phyloP scores from a whole-genome alignment of 352 stramenopile genomes.

The Phytophthora nicotianae region DNA sequence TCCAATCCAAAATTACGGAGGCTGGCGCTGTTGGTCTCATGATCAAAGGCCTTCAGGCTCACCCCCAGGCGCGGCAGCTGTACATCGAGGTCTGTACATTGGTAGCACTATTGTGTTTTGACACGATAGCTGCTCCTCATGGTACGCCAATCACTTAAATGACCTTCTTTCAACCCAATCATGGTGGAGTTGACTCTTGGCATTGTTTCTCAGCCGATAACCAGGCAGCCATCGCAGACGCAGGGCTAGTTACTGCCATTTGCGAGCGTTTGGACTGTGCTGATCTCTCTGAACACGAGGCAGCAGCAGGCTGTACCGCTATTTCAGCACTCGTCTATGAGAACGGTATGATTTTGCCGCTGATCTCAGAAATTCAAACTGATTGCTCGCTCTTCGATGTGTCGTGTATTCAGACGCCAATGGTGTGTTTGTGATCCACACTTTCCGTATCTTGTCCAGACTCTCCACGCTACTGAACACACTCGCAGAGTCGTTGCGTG shows the following conservation, averaged over 20 bases:
- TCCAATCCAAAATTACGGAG: constrained; percentile 61
- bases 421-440: background rate
- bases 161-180: background rate
- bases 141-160: background rate
- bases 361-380: background rate
- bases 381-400: background rate
- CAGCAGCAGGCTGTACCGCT: background rate
- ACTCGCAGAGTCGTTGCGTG: background rate
- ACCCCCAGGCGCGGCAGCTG: background rate
- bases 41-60: constrained; percentile 23
- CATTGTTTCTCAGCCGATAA: background rate
- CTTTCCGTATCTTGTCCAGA: background rate
- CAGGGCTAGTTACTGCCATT: background rate
- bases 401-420: background rate
- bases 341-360: background rate
- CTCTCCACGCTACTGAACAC: background rate
- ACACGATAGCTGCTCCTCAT: background rate
- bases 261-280: background rate
- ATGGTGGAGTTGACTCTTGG: background rate
- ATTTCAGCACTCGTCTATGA: background rate
- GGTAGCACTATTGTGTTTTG: background rate
- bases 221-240: background rate
- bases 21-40: constrained; percentile 45
- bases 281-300: background rate
- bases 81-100: background rate